These are phyloP conservation scores for Clavispora carvajalis DNA, from an alignment of 805 yeast genomes.

Conservation along the genomic window DNA sequence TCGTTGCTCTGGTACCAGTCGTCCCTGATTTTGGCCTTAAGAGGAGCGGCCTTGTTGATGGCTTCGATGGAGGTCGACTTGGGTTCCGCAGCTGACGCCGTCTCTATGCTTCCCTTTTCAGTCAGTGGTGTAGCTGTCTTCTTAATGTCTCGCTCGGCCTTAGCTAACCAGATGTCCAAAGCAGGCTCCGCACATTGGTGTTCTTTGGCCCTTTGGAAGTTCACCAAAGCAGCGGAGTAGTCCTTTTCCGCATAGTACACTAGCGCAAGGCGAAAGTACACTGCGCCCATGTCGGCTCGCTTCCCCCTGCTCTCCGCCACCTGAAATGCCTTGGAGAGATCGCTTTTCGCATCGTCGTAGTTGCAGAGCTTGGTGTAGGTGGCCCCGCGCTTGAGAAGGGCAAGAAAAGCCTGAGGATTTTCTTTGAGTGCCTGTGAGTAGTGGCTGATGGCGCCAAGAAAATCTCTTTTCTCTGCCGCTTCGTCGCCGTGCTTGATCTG, in stretches of 20 bases:
- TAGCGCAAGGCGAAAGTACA: conserved; percentile 47
- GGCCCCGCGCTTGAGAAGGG: conserved; percentile 45
- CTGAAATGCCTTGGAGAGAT: conserved; percentile 40
- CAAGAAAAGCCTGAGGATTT: conserved; percentile 41
- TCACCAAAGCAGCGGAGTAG: conserved; percentile 34
- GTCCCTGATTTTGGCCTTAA: conserved; percentile 31
- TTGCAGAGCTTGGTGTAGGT: conserved; percentile 43
- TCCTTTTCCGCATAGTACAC: conserved; percentile 40
- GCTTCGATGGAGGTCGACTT: conserved; percentile 25
- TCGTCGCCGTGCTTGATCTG: conserved; percentile 31
- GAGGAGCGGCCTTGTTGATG: conserved; percentile 37
- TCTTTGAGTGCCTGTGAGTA: conserved; percentile 38
- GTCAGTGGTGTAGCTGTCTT: conserved; percentile 5
- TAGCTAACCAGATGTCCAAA: conserved; percentile 42
- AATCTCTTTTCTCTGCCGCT: conserved; percentile 29
- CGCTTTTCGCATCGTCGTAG: conserved; percentile 44
- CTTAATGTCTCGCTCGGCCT: conserved; percentile 29
- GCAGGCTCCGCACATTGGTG: conserved; percentile 43
- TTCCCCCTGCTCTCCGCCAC: conserved; percentile 45
- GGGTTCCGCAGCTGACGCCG: neutral
- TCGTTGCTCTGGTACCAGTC: conserved; percentile 58
- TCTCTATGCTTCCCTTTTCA: neutral
- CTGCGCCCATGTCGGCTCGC: conserved; percentile 41
- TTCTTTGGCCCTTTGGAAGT: conserved; percentile 38
- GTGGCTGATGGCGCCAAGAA: conserved; percentile 38